phyloP scores from a whole-genome alignment of 2,329 filamentous ascomycete genomes.

The Claviceps pazoutovae region DNA sequence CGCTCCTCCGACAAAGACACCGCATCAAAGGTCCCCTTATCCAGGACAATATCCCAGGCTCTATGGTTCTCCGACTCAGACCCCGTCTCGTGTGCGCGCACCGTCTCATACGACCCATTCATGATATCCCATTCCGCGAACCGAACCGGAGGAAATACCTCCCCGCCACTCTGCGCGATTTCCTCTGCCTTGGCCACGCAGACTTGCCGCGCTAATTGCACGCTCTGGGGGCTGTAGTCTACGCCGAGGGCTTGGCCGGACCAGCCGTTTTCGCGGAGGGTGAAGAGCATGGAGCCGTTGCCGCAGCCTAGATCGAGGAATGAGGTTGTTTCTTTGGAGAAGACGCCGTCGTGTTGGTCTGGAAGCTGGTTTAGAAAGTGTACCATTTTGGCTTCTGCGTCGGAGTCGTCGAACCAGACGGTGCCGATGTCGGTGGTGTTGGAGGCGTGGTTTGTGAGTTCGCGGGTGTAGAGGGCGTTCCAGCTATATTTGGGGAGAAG shows the following conservation, averaged over 20 bases:
- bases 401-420: constrained; percentile 91
- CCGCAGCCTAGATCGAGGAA: constrained; percentile 87
- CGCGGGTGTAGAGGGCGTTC: constrained; percentile 58
- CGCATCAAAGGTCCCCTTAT: constrained; percentile 97
- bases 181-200: constrained; percentile 18
- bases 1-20: constrained; percentile 58
- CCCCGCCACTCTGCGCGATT: neutral
- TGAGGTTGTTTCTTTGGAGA: constrained; percentile 25
- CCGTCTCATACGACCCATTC: constrained; percentile 20
- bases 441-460: constrained; percentile 55
- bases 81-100: constrained; percentile 14
- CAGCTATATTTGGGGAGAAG: constrained; percentile 37
- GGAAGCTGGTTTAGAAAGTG: constrained; percentile 41
- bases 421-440: constrained; percentile 73
- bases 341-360: constrained; percentile 1
- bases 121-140: constrained; percentile 53
- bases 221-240: constrained; percentile 68
- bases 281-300: constrained; percentile 82
- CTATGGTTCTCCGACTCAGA: constrained; percentile 7
- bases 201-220: constrained; percentile 59
- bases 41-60: constrained; percentile 83
- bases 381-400: constrained; percentile 71
- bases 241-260: constrained; percentile 63
- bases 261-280: constrained; percentile 54
- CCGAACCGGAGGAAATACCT: constrained; percentile 15